A percentile compares a stretch with the other conserved stretches of the same genome.
These are phyloP conservation scores for Solanum acaule DNA, from an alignment of 257 asterid species.

Conservation along the genomic window DNA sequence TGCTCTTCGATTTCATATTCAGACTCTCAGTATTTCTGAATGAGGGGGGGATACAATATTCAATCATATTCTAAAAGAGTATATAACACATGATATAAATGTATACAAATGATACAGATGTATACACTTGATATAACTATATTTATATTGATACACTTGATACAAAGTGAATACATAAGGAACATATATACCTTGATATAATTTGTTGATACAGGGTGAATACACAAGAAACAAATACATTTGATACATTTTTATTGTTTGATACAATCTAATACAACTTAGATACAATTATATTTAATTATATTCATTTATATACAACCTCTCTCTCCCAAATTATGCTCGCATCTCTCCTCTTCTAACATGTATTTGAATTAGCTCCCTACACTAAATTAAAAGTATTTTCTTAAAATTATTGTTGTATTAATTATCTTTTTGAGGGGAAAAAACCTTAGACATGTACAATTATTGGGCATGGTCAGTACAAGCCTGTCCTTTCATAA, in stretches of 20 bases:
- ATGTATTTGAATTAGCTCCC: neutral
- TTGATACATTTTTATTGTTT: too few relatives aligned
- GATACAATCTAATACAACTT: neutral
- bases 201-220: neutral
- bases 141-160: neutral
- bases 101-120: too few relatives aligned
- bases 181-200: neutral
- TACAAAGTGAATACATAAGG: too few relatives aligned
- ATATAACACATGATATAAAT: too few relatives aligned
- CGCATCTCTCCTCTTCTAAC: neutral
- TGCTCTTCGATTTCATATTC: neutral
- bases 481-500: neutral
- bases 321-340: neutral
- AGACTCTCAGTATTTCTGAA: neutral
- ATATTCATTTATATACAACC: too few relatives aligned
- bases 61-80: neutral
- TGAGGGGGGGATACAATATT: neutral
- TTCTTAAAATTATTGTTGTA: neutral
- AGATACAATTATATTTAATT: too few relatives aligned
- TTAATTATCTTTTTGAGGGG: neutral
- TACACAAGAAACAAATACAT: neutral
- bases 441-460: neutral
- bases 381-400: neutral
- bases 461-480: neutral
- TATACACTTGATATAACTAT: neutral